Base-by-base conservation (phyloP, 495 filamentous ascomycete genomes). In the Parathielavia hyrcaniae region DNA sequence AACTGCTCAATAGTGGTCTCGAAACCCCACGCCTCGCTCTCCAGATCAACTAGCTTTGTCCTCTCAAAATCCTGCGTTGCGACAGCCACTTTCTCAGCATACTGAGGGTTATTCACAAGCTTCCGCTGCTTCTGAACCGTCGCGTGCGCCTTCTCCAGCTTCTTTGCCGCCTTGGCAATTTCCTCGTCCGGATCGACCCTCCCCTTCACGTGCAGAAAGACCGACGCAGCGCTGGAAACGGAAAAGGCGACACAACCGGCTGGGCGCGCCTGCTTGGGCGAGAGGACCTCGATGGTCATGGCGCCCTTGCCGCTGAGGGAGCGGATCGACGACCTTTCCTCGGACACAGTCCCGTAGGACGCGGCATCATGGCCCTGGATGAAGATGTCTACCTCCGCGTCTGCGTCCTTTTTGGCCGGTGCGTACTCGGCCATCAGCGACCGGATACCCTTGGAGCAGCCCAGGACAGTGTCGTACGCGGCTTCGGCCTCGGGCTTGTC, bases 381-480 rank as follows among this genome's bases (percentile, higher is more conserved):
- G 43, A 46, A 46, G 43, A 46, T 46, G 19, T 46, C 11, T 2
- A 17, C 43, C 43, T 22, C 36, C 3, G 11, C 22, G 19, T 46
- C 43, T n/a, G n/a, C n/a, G n/a, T n/a, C n/a, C n/a, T n/a, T n/a
- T 10, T 46, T 46, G 22, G 36, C 11, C 36, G 43, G 43, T 19
- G 43, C 43, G 43, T 46, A 46, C 14, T 46, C 43, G 43, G 43
- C 43, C 43, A 46, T 46, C 19, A 46, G 43, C 7, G 43, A 46
- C 43, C 43, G 43, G 22, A 46, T 19, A 23, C 43, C 43, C 43
- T 46, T 46, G 43, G 43, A 46, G 43, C 43, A 46, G 43, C 43
- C 43, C 43, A 46, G 43, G 14, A 46, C 43, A 16, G 23, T 46
- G 43, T 46, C 43, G 43, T 46, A 46, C 1, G 43, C 43, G 22